phyloP scores from a whole-genome alignment of 306 rosid genomes.

The Biancaea sappan region DNA sequence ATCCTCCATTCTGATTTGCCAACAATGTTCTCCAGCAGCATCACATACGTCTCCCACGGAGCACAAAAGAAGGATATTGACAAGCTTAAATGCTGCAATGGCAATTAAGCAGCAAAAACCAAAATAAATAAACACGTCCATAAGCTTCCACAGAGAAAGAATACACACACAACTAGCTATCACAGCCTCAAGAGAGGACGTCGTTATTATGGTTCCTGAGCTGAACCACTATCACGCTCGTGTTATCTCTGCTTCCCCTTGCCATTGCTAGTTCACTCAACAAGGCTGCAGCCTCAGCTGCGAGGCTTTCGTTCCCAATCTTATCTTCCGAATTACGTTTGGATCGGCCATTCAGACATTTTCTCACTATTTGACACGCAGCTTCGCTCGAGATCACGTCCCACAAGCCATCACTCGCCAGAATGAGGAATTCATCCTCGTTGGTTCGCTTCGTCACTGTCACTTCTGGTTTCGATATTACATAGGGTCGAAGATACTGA shows the following conservation, averaged over 20 bases:
- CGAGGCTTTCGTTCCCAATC: conserved; percentile 33
- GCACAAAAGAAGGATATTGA: background rate
- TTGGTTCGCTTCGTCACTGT: conserved; percentile 64
- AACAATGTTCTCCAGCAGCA: background rate
- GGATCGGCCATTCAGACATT: conserved; percentile 50
- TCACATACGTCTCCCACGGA: background rate
- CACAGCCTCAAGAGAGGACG: too few relatives aligned
- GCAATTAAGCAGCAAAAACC: background rate
- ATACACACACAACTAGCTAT: conserved; percentile 1
- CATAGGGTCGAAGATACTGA: conserved; percentile 73
- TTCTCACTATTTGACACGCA: conserved; percentile 72
- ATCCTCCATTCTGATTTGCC: background rate
- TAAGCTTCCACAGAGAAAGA: background rate
- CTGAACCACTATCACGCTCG: conserved; percentile 78
- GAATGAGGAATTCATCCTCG: conserved; percentile 76
- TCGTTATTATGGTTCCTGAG: conserved; percentile 41
- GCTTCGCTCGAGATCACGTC: conserved; percentile 68
- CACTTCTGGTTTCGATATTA: conserved; percentile 85
- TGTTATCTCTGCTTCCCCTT: conserved; percentile 83
- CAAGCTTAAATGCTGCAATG: background rate
- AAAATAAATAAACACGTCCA: background rate
- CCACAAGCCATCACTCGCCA: conserved; percentile 94
- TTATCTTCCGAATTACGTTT: conserved; percentile 34
- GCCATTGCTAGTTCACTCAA: conserved; percentile 76
- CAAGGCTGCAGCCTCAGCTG: conserved; percentile 67